These are phyloP conservation scores for Globisporangium spinosum DNA, from an alignment of 352 stramenopile genomes.

Conservation along the genomic window DNA sequence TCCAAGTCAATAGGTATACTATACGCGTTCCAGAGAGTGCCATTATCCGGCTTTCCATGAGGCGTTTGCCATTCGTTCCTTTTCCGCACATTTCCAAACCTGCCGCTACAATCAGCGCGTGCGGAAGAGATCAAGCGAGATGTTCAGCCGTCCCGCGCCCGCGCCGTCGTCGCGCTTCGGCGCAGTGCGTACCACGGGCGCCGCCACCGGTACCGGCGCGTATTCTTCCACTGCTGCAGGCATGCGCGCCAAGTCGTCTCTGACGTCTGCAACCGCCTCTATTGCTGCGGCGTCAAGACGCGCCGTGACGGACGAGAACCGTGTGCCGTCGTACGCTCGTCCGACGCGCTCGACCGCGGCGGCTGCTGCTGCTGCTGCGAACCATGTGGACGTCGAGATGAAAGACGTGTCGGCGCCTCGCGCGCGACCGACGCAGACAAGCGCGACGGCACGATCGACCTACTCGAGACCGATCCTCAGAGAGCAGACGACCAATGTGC, in stretches of 20 bases:
- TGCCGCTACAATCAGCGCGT: neutral
- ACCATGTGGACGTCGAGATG: constrained; percentile 16
- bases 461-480: constrained; percentile 10
- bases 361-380: constrained; percentile 1
- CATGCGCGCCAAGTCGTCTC: constrained; percentile 8
- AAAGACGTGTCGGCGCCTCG: constrained; percentile 15
- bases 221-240: neutral
- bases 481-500: constrained; percentile 15
- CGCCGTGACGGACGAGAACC: constrained; percentile 18
- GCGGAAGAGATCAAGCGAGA: constrained; percentile 12
- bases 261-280: neutral
- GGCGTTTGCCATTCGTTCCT: neutral
- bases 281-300: neutral
- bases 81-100: constrained; percentile 10
- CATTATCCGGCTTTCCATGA: neutral
- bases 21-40: neutral
- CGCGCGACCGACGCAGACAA: neutral
- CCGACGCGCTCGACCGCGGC: constrained; percentile 12
- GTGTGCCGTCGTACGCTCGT: constrained; percentile 20
- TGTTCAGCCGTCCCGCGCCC: constrained; percentile 18
- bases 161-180: constrained; percentile 14
- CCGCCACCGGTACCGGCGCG: neutral
- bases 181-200: neutral
- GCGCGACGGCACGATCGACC: neutral
- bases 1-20: neutral